These are phyloP conservation scores for Sanguinoderma infundibulare DNA, from an alignment of 1,284 basidiomycete species.

Conservation along the genomic window DNA sequence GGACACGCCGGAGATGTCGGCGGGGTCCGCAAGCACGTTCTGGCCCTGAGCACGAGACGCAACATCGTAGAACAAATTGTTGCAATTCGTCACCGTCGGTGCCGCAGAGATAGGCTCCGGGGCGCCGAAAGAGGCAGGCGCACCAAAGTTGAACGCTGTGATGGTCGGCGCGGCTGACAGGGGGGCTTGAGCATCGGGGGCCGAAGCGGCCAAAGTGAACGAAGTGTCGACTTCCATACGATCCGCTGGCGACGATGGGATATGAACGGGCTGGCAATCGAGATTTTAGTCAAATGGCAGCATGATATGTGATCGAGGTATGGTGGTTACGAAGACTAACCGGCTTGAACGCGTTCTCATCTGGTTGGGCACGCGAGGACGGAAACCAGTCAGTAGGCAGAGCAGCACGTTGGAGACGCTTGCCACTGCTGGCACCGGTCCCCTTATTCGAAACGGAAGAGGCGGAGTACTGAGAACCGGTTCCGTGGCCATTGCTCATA, in stretches of 20 bases:
- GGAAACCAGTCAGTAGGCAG: constrained; percentile 68
- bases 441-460: constrained; percentile 37
- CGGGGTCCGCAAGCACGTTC: constrained; percentile 18
- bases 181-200: constrained; percentile 25
- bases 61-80: constrained; percentile 63
- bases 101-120: constrained; percentile 53
- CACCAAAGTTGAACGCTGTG: constrained; percentile 33
- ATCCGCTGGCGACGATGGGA: constrained; percentile 45
- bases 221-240: constrained; percentile 79
- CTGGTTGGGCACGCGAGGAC: constrained; percentile 24
- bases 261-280: constrained; percentile 28
- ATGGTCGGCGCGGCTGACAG: constrained; percentile 35
- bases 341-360: constrained; percentile 34
- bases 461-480: constrained; percentile 29
- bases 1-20: constrained; percentile 20
- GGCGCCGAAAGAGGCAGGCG: constrained; percentile 29
- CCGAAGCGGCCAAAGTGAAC: constrained; percentile 32
- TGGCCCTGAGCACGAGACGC: constrained; percentile 45
- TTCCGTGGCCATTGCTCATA: constrained; percentile 54
- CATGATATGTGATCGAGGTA: not conserved
- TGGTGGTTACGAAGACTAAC: constrained; percentile 32
- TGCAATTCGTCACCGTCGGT: constrained; percentile 56
- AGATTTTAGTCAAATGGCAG: constrained; percentile 20
- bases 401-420: constrained; percentile 60
- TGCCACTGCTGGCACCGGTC: constrained; percentile 47